Evolutionary conservation across 2,329 filamentous ascomycete genomes (phyloP).

Genomic region (Beauveria sp.): DNA sequence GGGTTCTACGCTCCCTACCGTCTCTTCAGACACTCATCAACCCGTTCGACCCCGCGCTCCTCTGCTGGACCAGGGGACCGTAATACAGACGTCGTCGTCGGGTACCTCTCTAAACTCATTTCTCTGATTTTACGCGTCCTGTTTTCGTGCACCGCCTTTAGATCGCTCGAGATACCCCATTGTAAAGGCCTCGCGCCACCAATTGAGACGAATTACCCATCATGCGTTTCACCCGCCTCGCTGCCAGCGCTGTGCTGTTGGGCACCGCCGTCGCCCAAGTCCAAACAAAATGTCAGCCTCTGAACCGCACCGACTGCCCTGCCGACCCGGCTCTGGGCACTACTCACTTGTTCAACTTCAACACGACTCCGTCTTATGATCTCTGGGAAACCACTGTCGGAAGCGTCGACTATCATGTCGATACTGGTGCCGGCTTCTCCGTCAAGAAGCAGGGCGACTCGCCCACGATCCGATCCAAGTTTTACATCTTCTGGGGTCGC

Average conservation of each 20-base stretch:
- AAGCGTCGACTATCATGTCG: conserved; percentile 50
- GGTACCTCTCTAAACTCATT: neutral
- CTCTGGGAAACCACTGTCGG: conserved; percentile 66
- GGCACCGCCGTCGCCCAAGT: conserved; percentile 61
- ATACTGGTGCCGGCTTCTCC: conserved; percentile 63
- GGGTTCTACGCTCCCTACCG: neutral
- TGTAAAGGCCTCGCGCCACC: neutral
- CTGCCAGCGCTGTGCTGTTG: conserved; percentile 30
- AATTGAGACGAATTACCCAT: neutral
- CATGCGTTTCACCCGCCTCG: conserved; percentile 23
- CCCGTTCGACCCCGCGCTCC: neutral
- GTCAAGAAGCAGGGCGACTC: conserved; percentile 65
- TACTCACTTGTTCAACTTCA: conserved; percentile 56
- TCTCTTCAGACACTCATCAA: neutral
- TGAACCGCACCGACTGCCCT: conserved; percentile 59
- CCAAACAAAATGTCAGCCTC: conserved; percentile 68
- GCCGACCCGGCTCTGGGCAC: conserved; percentile 64
- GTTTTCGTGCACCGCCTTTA: neutral
- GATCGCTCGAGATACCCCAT: neutral
- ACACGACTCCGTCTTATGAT: conserved; percentile 47
- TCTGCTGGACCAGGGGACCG: conserved; percentile 12
- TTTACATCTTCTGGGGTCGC: conserved; percentile 81
- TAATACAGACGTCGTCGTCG: neutral
- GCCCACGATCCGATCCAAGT: conserved; percentile 69
- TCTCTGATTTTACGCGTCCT: neutral